Base-by-base conservation (phyloP, 2,329 filamentous ascomycete species). In the Colletotrichum sp. region DNA sequence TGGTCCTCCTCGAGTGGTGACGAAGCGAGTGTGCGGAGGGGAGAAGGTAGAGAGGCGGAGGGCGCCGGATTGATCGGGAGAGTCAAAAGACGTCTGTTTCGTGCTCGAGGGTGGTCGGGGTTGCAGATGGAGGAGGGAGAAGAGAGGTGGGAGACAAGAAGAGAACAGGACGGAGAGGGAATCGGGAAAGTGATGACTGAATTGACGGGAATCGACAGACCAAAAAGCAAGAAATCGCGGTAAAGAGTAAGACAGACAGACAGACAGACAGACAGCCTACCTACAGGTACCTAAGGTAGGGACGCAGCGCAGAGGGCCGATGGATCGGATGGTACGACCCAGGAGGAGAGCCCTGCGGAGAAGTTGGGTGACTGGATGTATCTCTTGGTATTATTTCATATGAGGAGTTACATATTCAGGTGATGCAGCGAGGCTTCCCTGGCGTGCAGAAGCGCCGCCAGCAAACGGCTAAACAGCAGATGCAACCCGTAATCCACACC, bases 171-270 rank as follows among this genome's bases (percentile, higher is more conserved):
- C 21, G 63, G 10, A 36, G 36, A 52, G 39, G 68, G 21, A 60
- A 67, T 59, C n/a, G 43, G 43, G 16, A 28, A 21, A 73, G 26
- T 73, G 70, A 73, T 73, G 57, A 73, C 64, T 73, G 69, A 52
- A 65, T 72, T 63, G 68, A 71, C 57, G 68, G 68, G 59, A 75
- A 68, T 73, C 70, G 73, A 68, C 64, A 64, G 57, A 71, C 34
- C 69, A 34, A 67, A 72, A 75, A 75, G 73, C 73, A 73, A 75
- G 64, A 73, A 75, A 60, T 60, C 63, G 63, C 39, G 69, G 73
- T 32, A 72, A 34, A 59, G 69, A 36, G 59, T 21, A 16, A 18
- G 30, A n/a, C 18, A 34, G 59, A 34, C 59, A 61, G 28, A 21
- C n/a, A 59, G 52, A 61, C 57, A 57, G 30, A 43, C 39, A 43